A percentile compares a stretch with the other conserved stretches of the same genome.
These are phyloP conservation scores for Diaporthe caulivora DNA, from an alignment of 2,329 filamentous ascomycete species.

Conservation along the genomic window DNA sequence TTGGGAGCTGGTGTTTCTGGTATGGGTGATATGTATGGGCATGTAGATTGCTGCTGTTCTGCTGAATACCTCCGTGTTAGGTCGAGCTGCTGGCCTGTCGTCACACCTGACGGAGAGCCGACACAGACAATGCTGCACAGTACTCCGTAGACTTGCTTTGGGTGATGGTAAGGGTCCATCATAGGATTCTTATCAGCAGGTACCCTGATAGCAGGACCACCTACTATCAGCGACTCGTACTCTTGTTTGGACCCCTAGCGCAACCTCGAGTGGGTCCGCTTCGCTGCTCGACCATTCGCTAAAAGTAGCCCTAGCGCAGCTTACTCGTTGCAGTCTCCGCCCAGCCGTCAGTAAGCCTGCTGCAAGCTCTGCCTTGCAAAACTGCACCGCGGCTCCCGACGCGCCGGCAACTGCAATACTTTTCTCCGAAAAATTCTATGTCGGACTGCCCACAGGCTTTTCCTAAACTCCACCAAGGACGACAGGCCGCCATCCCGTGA, in stretches of 20 bases:
- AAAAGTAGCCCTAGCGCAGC: background rate
- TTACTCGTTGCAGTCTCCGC: background rate
- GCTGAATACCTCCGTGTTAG: background rate
- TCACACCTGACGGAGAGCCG: constrained; percentile 14
- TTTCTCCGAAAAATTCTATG: constrained; percentile 21
- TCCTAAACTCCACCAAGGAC: constrained; percentile 36
- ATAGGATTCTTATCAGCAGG: background rate
- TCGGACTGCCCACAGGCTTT: constrained; percentile 5
- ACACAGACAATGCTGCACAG: background rate
- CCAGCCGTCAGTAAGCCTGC: background rate
- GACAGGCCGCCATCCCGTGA: constrained; percentile 34
- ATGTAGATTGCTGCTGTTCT: constrained; percentile 8
- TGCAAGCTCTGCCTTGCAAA: background rate
- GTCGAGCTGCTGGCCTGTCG: constrained; percentile 16
- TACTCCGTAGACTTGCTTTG: background rate
- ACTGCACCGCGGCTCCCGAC: background rate
- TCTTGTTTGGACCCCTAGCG: background rate
- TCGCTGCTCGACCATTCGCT: background rate
- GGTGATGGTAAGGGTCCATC: background rate
- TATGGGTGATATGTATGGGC: background rate
- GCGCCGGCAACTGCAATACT: constrained; percentile 9
- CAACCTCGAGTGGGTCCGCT: background rate
- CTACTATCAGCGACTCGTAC: background rate
- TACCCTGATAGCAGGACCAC: background rate
- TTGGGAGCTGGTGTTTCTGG: background rate